A percentile compares a stretch with the other conserved stretches of the same genome.
These are phyloP conservation scores for Akanthomyces muscarius DNA, from an alignment of 2,329 filamentous ascomycete genomes.

Conservation along the genomic window DNA sequence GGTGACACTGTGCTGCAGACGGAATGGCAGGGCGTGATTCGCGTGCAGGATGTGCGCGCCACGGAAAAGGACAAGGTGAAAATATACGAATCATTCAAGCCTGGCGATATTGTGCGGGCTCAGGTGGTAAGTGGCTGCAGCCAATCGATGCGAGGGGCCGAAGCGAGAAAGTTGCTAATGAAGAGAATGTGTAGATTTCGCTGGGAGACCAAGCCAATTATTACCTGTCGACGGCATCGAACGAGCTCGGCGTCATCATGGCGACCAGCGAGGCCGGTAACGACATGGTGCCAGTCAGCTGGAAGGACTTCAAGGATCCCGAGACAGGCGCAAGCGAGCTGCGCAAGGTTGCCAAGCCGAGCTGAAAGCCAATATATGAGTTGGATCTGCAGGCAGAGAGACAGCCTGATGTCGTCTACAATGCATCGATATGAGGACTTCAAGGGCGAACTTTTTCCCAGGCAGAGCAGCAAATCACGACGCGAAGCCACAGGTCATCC, in stretches of 20 bases:
- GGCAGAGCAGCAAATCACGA: not conserved
- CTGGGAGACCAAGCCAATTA: slow-evolving; percentile 93
- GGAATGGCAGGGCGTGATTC: slow-evolving; percentile 80
- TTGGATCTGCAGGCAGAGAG: not conserved
- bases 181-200: slow-evolving; percentile 59
- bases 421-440: not conserved
- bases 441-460: not conserved
- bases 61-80: slow-evolving; percentile 95
- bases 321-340: slow-evolving; percentile 71
- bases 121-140: slow-evolving; percentile 60
- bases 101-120: slow-evolving; percentile 86
- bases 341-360: slow-evolving; percentile 92
- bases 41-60: slow-evolving; percentile 85
- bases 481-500: not conserved
- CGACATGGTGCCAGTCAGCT: slow-evolving; percentile 87
- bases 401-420: not conserved
- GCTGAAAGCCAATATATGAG: slow-evolving; percentile 46
- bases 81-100: slow-evolving; percentile 85
- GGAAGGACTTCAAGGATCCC: slow-evolving; percentile 89
- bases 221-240: slow-evolving; percentile 87
- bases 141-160: not conserved
- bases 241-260: slow-evolving; percentile 91
- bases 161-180: not conserved
- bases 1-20: slow-evolving; percentile 67
- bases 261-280: slow-evolving; percentile 84